Evolutionary conservation across 352 stramenopile species (phyloP).

Genomic region (Bremia lactucae): DNA sequence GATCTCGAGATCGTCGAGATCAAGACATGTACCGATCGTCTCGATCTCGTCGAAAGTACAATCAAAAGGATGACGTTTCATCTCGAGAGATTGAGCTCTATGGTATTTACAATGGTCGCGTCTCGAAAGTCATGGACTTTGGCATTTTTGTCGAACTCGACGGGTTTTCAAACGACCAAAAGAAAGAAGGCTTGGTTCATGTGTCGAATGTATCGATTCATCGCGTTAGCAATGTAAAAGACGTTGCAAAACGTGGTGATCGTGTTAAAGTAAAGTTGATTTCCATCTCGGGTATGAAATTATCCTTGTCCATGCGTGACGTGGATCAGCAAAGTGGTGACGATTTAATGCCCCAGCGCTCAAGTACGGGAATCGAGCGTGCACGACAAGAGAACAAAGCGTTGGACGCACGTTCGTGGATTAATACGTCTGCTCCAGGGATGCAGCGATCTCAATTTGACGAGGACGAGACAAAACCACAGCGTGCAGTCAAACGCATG

Average conservation of each 20-base stretch:
- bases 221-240: constrained; percentile 82
- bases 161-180: constrained; percentile 34
- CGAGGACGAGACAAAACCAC: constrained; percentile 63
- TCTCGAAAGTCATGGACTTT: constrained; percentile 95
- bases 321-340: constrained; percentile 92
- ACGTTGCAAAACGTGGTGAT: constrained; percentile 82
- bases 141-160: constrained; percentile 93
- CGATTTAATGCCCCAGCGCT: constrained; percentile 91
- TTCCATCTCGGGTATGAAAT: constrained; percentile 79
- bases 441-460: constrained; percentile 60
- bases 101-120: constrained; percentile 89
- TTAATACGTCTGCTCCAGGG: constrained; percentile 77
- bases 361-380: constrained; percentile 40
- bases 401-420: constrained; percentile 61
- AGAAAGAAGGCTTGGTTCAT: constrained; percentile 91
- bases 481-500: constrained; percentile 80
- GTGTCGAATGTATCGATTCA: constrained; percentile 86
- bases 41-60: constrained; percentile 17
- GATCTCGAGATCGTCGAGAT: constrained; percentile 11
- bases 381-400: constrained; percentile 37
- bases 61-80: constrained; percentile 16
- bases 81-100: constrained; percentile 77
- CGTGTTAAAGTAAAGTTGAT: constrained; percentile 96
- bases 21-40: constrained; percentile 19
- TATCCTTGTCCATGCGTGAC: constrained; percentile 95